Base-by-base conservation (phyloP, 2,329 filamentous ascomycete species). In the Corinectria fuckeliana region DNA sequence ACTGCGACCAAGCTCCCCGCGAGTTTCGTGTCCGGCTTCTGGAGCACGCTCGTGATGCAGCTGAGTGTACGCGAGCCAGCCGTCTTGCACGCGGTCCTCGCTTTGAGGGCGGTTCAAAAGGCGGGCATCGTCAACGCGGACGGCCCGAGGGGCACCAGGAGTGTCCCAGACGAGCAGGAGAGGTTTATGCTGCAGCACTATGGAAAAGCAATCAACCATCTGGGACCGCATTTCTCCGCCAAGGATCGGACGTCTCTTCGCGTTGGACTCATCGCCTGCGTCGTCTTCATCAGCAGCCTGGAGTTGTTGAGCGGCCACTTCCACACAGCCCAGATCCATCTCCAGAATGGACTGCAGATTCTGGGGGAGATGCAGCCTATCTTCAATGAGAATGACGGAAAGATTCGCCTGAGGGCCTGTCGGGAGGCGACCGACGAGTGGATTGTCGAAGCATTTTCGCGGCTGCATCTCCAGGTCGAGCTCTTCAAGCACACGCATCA, bases 301-400 rank as follows among this genome's bases (percentile, higher is more conserved):
- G 77, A 76, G 58, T 68, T 72, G 16, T 48, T 78, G 1, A 71
- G 72, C 21, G 78, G 78, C 2, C 73, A 75, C 16, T 78, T 76
- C 34, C 61, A 65, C 6, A 67, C 74, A 0, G 78, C 74, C 11
- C 73, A 76, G 26, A 63, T 67, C 4, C 81, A 83, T 63, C 71
- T 83, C 6, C 72, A 74, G n/a, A 80, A 72, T 38, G 81, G 81
- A 0, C 54, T 82, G 4, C 76, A 69, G 41, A 63, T 82, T 11
- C 62, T 82, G 1, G 59, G 58, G 11, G 69, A 73, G 25, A 65
- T 47, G 5, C 23, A 30, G 13, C 50, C 45, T 23, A 30, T 41
- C 18, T 64, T 53, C 44, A 63, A 54, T 32, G 42, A 58, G 25
- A 51, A 59, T 52, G 58, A 59, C 13, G 58, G 59, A 1, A 32